phyloP scores from a whole-genome alignment of 2,329 filamentous ascomycete species.

The Teratosphaeria zuluensis region DNA sequence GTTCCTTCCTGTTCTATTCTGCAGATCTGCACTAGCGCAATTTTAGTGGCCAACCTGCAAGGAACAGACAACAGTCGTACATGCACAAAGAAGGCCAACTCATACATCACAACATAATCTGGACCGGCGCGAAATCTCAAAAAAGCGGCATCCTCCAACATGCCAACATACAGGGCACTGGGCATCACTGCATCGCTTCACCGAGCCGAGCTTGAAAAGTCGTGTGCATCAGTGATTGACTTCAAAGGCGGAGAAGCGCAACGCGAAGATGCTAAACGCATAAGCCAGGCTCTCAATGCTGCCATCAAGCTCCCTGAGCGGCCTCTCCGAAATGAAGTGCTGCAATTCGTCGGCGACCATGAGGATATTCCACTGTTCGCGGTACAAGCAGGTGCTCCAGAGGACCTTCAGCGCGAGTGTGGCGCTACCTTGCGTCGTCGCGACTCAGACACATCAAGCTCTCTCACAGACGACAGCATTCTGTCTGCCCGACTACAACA shows the following conservation, averaged over 20 bases:
- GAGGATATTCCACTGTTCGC: conserved; percentile 24
- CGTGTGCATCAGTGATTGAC: conserved; percentile 11
- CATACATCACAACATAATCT: not conserved
- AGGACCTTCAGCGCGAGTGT: not conserved
- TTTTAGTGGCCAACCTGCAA: not conserved
- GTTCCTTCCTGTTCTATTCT: not conserved
- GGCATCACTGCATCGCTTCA: conserved; percentile 19
- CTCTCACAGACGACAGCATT: not conserved
- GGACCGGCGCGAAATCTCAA: not conserved
- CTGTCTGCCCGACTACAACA: not conserved
- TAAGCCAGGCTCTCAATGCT: conserved; percentile 9
- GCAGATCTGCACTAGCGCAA: not conserved
- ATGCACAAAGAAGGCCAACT: not conserved
- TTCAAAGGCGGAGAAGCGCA: conserved; percentile 9
- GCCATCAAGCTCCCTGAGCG: conserved; percentile 13
- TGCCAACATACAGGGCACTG: conserved; percentile 23
- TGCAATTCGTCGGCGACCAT: conserved; percentile 23
- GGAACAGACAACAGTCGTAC: not conserved
- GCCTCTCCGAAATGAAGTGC: conserved; percentile 12
- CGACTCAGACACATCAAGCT: not conserved
- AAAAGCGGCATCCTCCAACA: conserved; percentile 2
- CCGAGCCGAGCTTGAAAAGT: conserved; percentile 12
- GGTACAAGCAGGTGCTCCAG: conserved; percentile 18
- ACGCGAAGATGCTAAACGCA: conserved; percentile 9
- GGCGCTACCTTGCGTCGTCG: not conserved